These are phyloP conservation scores for Escovopsis weberi DNA, from an alignment of 2,329 filamentous ascomycete genomes.

Conservation along the genomic window DNA sequence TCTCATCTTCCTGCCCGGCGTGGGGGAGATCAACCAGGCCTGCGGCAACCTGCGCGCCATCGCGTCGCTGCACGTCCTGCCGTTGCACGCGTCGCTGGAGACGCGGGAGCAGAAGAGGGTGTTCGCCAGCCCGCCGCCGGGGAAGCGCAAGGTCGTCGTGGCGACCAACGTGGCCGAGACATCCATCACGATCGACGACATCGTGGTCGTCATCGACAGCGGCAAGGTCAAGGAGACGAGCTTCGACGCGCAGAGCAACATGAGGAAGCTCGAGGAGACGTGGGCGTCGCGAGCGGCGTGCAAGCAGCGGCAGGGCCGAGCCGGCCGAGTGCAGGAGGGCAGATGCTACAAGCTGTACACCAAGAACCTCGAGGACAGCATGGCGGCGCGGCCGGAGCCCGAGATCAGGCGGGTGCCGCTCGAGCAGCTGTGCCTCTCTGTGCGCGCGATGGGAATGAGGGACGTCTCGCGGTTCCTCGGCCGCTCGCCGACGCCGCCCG, in stretches of 20 bases:
- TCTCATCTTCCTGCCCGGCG: constrained; percentile 87
- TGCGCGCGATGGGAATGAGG: constrained; percentile 83
- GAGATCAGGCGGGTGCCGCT: constrained; percentile 88
- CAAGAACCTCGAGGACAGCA: constrained; percentile 66
- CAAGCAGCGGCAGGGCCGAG: constrained; percentile 85
- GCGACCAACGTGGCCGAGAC: constrained; percentile 97
- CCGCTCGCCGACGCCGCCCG: constrained; percentile 79
- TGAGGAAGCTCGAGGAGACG: constrained; percentile 85
- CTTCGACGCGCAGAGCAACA: constrained; percentile 82
- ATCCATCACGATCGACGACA: constrained; percentile 95
- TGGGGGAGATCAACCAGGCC: constrained; percentile 77
- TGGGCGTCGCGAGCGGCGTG: constrained; percentile 92
- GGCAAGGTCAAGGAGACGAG: constrained; percentile 94
- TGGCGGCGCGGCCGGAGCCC: constrained; percentile 79
- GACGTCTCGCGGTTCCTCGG: constrained; percentile 72
- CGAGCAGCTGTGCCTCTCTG: constrained; percentile 86
- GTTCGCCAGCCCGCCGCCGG: constrained; percentile 59
- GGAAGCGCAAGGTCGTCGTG: constrained; percentile 82
- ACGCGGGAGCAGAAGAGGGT: constrained; percentile 79
- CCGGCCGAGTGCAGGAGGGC: constrained; percentile 81
- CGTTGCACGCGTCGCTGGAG: constrained; percentile 82
- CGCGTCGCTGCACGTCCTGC: constrained; percentile 56
- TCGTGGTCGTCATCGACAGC: constrained; percentile 89
- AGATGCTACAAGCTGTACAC: constrained; percentile 95
- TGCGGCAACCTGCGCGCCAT: constrained; percentile 53